A percentile compares a stretch with the other conserved stretches of the same genome.
Evolutionary conservation across 805 yeast genomes (phyloP).

Genomic region (Metschnikowia lunata): DNA sequence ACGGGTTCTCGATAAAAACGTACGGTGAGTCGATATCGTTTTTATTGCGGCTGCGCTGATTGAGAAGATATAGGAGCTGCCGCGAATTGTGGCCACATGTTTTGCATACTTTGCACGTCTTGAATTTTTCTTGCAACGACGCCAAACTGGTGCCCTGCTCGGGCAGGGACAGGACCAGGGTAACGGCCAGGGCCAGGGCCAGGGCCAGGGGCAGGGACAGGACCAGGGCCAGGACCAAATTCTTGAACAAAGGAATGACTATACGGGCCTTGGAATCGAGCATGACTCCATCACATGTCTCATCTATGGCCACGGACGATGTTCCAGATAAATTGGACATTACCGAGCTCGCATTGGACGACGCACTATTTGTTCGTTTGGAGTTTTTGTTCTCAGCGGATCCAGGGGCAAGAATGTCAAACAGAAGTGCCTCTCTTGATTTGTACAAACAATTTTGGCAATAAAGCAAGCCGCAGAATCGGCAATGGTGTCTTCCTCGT

Average conservation of each 20-base stretch:
- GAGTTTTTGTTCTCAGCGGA: not conserved
- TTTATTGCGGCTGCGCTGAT: constrained; percentile 16
- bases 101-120: constrained; percentile 18
- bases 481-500: constrained; percentile 18
- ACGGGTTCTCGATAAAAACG: constrained; percentile 34
- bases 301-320: constrained; percentile 7
- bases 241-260: constrained; percentile 33
- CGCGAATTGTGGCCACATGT: constrained; percentile 16
- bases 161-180: too few species aligned
- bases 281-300: constrained; percentile 9
- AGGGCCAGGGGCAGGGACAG: too few species aligned
- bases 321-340: constrained; percentile 1
- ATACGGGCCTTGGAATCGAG: constrained; percentile 25
- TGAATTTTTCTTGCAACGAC: constrained; percentile 11
- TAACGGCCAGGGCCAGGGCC: too few species aligned
- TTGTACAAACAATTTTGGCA: constrained; percentile 25
- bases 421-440: constrained; percentile 8
- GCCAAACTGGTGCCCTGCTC: constrained; percentile 3
- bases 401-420: constrained; percentile 10
- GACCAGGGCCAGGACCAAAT: constrained; percentile 9
- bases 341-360: constrained; percentile 8
- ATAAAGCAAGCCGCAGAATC: constrained; percentile 16
- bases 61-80: constrained; percentile 27
- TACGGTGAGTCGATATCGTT: constrained; percentile 18
- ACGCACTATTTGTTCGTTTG: constrained; percentile 9